Base-by-base conservation (phyloP, 139 green algal species). In the Astrephomene gubernaculifera region DNA sequence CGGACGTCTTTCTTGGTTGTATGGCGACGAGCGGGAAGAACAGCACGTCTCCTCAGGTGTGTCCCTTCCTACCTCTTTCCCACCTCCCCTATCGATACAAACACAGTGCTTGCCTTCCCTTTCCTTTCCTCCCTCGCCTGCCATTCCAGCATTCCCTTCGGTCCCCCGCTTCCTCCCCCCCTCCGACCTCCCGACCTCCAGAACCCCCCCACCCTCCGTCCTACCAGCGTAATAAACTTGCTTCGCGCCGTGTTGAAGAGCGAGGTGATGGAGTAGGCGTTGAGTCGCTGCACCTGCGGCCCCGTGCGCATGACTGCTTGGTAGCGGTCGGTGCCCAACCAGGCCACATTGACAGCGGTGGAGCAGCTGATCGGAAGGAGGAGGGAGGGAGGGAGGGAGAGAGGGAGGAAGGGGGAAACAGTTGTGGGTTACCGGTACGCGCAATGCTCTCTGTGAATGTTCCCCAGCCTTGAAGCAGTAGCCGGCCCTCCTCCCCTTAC, bases 261-360 rank as follows among this genome's bases (percentile, higher is more conserved):
- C 25, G 36, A 69, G 27, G 68, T 70, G 29, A 90, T 72, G 49
- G 86, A 90, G 41, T 78, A 85, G 72, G 86, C 72, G 61, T 90
- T 90, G 1, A 90, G 64, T 36, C 86, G 79, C 79, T 87, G 71
- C n/a, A 90, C 72, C 63, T 90, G 86, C 5, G 79, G 39, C 25
- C 86, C 86, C 41, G 86, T 87, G 29, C 57, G 60, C 33, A 90
- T 81, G 4, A 75, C 79, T 0, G 86, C 79, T 9, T 39, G 38
- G 53, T 85, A 70, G 36, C 43, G 33, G 64, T 90, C 86, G n/a
- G 71, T 85, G 60, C 86, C 86, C 29, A 49, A 5, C 61, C 71
- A 90, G 21, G 72, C 79, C 29, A 63, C 24, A 29, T 90, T 87
- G 49, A 90, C 39, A 31, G 54, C 49, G n/a, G 86, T 90, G 64